Conservation (phyloP, 2,329 filamentous ascomycete genomes). For the Colletotrichum orbiculare region DNA sequence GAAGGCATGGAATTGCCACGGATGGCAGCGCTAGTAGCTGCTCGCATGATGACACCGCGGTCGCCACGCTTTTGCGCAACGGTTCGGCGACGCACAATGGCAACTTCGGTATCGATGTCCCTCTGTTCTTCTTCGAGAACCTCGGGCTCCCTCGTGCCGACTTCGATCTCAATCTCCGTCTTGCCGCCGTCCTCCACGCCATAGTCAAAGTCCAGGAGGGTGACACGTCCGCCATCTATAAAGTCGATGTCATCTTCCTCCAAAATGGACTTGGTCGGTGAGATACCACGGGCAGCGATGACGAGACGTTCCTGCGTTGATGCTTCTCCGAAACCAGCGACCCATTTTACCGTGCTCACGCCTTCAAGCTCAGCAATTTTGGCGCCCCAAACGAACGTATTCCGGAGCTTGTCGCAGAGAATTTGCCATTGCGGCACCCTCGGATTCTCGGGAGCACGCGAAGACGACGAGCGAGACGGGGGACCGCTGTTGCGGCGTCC, state of each 20-base stretch:
- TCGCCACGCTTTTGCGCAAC: constrained; percentile 70
- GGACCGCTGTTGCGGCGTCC: constrained; percentile 55
- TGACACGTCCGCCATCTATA: constrained; percentile 80
- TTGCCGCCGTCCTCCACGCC: constrained; percentile 64
- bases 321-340: constrained; percentile 63
- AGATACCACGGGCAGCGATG: constrained; percentile 78
- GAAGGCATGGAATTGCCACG: constrained; percentile 40
- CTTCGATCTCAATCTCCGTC: constrained; percentile 74
- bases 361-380: constrained; percentile 74
- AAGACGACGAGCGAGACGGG: constrained; percentile 51
- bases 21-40: constrained; percentile 55
- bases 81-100: constrained; percentile 80
- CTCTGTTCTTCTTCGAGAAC: constrained; percentile 78
- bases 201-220: constrained; percentile 80
- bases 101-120: constrained; percentile 81
- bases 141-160: constrained; percentile 77
- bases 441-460: constrained; percentile 48
- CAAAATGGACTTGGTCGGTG: constrained; percentile 64
- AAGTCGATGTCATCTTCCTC: constrained; percentile 80
- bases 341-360: constrained; percentile 78
- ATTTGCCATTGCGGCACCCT: constrained; percentile 75
- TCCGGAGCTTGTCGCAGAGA: constrained; percentile 74
- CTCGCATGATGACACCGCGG: constrained; percentile 59
- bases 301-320: constrained; percentile 69
- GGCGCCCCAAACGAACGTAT: constrained; percentile 75